A percentile compares a stretch with the other conserved stretches of the same genome.
Evolutionary conservation across 495 filamentous ascomycete species (phyloP).

Genomic region (Penicillium nucicola): DNA sequence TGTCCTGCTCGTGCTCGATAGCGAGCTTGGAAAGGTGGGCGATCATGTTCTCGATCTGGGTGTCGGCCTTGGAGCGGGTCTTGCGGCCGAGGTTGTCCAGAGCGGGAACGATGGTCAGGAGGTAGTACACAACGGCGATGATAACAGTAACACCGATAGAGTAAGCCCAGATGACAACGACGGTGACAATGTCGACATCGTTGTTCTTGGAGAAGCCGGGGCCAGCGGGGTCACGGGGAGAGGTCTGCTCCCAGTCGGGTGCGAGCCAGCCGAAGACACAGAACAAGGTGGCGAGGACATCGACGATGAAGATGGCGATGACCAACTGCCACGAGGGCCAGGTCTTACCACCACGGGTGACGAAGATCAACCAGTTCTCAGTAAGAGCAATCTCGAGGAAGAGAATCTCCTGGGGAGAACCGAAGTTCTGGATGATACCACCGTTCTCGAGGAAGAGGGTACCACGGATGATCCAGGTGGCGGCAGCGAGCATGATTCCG

Average conservation of each 20-base stretch:
- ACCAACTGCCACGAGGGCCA: slow-evolving; percentile 72
- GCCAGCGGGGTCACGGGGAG: slow-evolving; percentile 39
- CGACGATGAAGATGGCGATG: slow-evolving; percentile 67
- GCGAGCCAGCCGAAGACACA: slow-evolving; percentile 70
- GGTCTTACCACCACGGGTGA: slow-evolving; percentile 69
- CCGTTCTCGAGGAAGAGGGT: slow-evolving; percentile 63
- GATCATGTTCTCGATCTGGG: slow-evolving; percentile 79
- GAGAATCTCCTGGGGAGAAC: slow-evolving; percentile 67
- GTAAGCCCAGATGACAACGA: slow-evolving; percentile 75
- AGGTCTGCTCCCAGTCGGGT: slow-evolving; percentile 39
- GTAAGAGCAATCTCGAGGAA: slow-evolving; percentile 73
- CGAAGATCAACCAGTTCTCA: slow-evolving; percentile 80
- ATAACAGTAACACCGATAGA: slow-evolving; percentile 75
- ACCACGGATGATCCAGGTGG: slow-evolving; percentile 68
- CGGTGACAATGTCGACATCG: slow-evolving; percentile 70
- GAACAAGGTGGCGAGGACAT: slow-evolving; percentile 68
- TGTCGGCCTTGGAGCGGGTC: slow-evolving; percentile 69
- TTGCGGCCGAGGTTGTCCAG: slow-evolving; percentile 78
- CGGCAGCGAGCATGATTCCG: slow-evolving; percentile 61
- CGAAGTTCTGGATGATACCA: slow-evolving; percentile 72
- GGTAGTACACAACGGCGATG: slow-evolving; percentile 74
- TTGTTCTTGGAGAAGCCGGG: slow-evolving; percentile 53
- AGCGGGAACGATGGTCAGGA: slow-evolving; percentile 63
- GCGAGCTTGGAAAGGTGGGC: slow-evolving; percentile 72
- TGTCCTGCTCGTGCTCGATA: slow-evolving; percentile 62